A percentile compares a stretch with the other conserved stretches of the same genome.
Conservation (phyloP, 768 basidiomycete genomes). For the Agrocybe praecox region DNA sequence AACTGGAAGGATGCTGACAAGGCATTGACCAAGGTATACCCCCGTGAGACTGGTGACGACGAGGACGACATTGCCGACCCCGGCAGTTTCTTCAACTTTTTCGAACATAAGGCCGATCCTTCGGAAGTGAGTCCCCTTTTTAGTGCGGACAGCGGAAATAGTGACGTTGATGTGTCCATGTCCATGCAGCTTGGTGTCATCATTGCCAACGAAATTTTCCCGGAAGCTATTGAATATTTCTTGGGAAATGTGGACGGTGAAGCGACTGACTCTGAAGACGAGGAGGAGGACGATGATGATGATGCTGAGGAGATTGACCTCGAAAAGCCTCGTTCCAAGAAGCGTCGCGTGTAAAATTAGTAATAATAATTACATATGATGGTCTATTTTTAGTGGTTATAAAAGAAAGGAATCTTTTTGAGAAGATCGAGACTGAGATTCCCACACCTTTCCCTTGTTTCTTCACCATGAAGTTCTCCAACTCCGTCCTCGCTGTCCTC, state of each 20-base stretch:
- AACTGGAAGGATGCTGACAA: constrained; percentile 81
- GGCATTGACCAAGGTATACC: constrained; percentile 79
- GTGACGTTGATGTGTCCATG: not conserved
- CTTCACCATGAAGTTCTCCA: constrained; percentile 36
- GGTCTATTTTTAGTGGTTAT: constrained; percentile 16
- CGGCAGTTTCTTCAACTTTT: constrained; percentile 90
- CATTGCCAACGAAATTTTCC: constrained; percentile 80
- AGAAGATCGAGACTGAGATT: constrained; percentile 5
- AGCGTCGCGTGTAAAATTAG: constrained; percentile 56
- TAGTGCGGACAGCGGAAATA: not conserved
- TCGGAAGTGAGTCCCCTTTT: constrained; percentile 56
- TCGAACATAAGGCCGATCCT: constrained; percentile 66
- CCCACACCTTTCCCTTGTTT: constrained; percentile 16
- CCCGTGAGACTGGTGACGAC: constrained; percentile 60
- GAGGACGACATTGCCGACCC: constrained; percentile 68
- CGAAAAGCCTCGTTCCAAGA: constrained; percentile 81
- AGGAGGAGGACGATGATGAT: constrained; percentile 72
- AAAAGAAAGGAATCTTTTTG: constrained; percentile 4
- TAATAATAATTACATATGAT: not conserved
- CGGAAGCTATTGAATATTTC: constrained; percentile 83
- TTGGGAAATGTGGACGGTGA: constrained; percentile 64
- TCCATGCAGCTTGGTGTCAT: constrained; percentile 62
- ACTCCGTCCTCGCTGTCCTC: constrained; percentile 35
- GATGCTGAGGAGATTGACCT: constrained; percentile 87
- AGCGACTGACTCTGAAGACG: constrained; percentile 62